Percentiles rank a stretch among this genome's conserved stretches.
phyloP scores from a whole-genome alignment of 2,329 filamentous ascomycete genomes.

The Phyllosticta citribraziliensis region DNA sequence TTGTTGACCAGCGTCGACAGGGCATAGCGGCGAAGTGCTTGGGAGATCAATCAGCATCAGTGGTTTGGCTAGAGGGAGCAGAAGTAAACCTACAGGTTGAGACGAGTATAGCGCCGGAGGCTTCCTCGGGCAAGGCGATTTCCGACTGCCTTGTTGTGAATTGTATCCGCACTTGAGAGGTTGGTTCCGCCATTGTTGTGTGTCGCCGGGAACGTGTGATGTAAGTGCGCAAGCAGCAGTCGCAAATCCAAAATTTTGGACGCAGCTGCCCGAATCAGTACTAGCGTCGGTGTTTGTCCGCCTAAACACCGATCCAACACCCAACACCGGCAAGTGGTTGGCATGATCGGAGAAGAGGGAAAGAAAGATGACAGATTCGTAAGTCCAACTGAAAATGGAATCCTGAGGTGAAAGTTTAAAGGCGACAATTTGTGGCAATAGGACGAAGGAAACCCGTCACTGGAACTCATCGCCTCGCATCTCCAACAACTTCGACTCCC shows the following conservation, averaged over 20 bases:
- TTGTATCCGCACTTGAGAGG: slow-evolving; percentile 41
- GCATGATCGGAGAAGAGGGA: too few species aligned
- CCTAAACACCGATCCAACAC: not conserved
- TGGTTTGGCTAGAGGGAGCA: not conserved
- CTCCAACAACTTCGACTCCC: not conserved
- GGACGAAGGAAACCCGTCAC: not conserved
- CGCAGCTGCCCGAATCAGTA: slow-evolving; percentile 3
- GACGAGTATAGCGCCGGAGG: slow-evolving; percentile 46
- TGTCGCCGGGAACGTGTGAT: not conserved
- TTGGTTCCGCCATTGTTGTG: slow-evolving; percentile 4
- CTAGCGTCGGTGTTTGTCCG: slow-evolving; percentile 6
- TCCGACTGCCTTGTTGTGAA: slow-evolving; percentile 44
- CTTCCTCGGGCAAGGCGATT: slow-evolving; percentile 42
- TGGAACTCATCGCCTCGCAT: not conserved
- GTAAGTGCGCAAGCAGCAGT: not conserved
- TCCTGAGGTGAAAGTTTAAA: too few species aligned
- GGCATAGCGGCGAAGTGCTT: slow-evolving; percentile 47
- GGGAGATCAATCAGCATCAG: slow-evolving; percentile 9
- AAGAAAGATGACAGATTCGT: too few species aligned
- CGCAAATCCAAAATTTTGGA: slow-evolving; percentile 10
- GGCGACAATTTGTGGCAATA: not conserved
- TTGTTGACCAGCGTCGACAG: slow-evolving; percentile 56
- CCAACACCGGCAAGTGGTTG: not conserved
- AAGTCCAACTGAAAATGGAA: too few species aligned
- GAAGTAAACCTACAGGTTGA: slow-evolving; percentile 38